Conservation (phyloP, 1,284 basidiomycete genomes). For the Amylostereum chailletii region DNA sequence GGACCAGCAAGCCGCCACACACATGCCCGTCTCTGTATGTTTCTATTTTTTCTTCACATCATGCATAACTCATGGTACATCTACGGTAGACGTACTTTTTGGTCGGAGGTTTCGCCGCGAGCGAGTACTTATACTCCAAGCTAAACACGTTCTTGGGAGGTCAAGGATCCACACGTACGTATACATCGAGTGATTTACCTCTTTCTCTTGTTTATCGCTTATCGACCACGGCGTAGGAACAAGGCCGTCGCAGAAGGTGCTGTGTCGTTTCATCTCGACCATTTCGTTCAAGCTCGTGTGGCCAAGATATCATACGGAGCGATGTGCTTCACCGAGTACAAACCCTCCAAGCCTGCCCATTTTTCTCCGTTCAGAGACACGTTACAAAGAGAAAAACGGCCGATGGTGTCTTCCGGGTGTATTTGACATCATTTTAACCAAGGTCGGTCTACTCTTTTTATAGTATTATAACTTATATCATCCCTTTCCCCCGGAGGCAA, state of each 20-base stretch:
- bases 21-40: background rate
- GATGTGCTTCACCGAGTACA: background rate
- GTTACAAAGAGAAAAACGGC: background rate
- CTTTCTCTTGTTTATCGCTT: background rate
- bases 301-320: background rate
- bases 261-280: background rate
- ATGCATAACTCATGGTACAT: background rate
- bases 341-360: background rate
- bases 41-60: background rate
- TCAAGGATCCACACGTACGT: background rate
- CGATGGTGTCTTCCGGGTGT: background rate
- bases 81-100: background rate
- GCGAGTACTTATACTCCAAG: background rate
- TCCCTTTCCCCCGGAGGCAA: too few species aligned
- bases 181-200: background rate
- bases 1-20: conserved; percentile 19
- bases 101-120: background rate
- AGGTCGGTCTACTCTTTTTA: background rate
- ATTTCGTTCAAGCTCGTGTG: background rate
- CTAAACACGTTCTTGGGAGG: background rate
- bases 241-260: background rate
- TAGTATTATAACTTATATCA: too few species aligned
- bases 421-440: background rate
- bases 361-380: background rate
- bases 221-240: background rate